These are phyloP conservation scores for Ophiorrhiza pumila DNA, from an alignment of 257 asterid species.

Conservation along the genomic window DNA sequence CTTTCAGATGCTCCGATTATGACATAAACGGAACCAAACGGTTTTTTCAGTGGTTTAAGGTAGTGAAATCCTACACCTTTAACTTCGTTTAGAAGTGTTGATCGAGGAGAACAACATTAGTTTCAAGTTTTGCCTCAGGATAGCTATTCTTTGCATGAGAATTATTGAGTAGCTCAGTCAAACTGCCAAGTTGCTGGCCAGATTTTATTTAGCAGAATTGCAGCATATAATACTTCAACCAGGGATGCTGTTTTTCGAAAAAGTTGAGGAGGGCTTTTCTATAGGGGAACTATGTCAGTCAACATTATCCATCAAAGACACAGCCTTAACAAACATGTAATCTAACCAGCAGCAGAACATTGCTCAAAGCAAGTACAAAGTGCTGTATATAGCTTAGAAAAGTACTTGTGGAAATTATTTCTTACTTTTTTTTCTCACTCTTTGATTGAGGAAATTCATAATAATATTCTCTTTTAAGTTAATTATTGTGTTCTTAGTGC, in stretches of 20 bases:
- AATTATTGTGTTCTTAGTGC: not conserved
- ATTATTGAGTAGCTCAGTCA: not conserved
- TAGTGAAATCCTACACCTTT: conserved; percentile 33
- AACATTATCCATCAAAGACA: not conserved
- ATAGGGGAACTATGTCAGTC: not conserved
- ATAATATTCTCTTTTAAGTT: too few relatives aligned
- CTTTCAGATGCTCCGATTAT: conserved; percentile 1
- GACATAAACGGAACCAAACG: not conserved
- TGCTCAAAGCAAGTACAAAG: not conserved
- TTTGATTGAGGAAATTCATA: not conserved
- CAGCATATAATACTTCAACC: not conserved
- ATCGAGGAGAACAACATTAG: not conserved
- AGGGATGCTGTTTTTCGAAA: not conserved
- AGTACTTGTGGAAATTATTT: not conserved
- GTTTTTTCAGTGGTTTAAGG: conserved; percentile 10
- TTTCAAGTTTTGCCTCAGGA: not conserved
- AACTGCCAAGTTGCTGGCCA: not conserved
- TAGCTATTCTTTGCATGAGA: not conserved
- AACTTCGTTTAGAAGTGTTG: conserved; percentile 6
- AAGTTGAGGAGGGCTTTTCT: not conserved
- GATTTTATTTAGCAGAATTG: not conserved
- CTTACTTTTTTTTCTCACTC: not conserved
- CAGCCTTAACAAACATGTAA: not conserved
- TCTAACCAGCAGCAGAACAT: not conserved
- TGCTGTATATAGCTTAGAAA: not conserved